Evolutionary conservation across 306 rosid species (phyloP).

Genomic region (Luffa acutangula): DNA sequence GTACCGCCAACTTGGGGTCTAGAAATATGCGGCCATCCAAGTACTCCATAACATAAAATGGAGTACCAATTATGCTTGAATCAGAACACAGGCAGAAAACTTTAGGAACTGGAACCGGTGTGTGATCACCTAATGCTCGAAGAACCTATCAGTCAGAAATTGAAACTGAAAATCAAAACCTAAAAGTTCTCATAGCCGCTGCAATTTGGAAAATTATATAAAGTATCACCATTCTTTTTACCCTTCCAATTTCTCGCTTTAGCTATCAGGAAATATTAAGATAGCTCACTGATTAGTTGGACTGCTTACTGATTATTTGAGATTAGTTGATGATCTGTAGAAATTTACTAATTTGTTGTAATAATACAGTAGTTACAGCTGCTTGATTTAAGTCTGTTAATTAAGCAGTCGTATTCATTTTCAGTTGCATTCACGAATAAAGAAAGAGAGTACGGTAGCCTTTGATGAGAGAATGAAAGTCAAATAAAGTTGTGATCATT

Average conservation of each 20-base stretch:
- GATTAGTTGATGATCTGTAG: too few relatives aligned
- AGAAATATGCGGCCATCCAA: slow-evolving; percentile 80
- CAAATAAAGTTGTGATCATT: background rate
- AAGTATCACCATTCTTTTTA: background rate
- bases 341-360: too few relatives aligned
- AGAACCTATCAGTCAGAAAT: slow-evolving; percentile 46
- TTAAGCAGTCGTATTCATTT: background rate
- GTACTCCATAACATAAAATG: slow-evolving; percentile 89
- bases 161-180: background rate
- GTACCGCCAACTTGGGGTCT: slow-evolving; percentile 67
- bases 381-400: background rate
- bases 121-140: slow-evolving; percentile 53
- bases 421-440: too few relatives aligned
- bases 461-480: background rate
- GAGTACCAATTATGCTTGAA: slow-evolving; percentile 61
- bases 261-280: background rate
- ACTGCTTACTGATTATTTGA: background rate
- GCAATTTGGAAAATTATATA: background rate
- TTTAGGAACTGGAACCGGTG: slow-evolving; percentile 78
- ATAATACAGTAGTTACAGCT: background rate
- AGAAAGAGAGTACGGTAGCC: background rate
- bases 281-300: background rate
- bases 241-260: background rate
- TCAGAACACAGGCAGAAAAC: slow-evolving; percentile 79
- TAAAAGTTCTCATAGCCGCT: background rate